A percentile compares a stretch with the other conserved stretches of the same genome.
phyloP scores from a whole-genome alignment of 768 basidiomycete genomes.

The Steccherinum ochraceum region DNA sequence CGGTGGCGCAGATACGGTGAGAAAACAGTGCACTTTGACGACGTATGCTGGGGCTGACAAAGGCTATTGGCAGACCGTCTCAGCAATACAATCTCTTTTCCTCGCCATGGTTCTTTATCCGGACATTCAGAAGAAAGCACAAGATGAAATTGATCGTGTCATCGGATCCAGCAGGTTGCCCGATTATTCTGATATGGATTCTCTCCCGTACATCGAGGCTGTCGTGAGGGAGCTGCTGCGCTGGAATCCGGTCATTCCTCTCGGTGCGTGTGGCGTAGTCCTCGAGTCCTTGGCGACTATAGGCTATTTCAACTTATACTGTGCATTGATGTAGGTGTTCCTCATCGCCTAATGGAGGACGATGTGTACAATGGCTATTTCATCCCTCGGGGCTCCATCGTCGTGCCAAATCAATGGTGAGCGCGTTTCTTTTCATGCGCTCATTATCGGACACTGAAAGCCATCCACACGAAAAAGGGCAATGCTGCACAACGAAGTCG shows the following conservation, averaged over 20 bases:
- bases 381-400: constrained; percentile 14
- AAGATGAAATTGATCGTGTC: background rate
- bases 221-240: constrained; percentile 6
- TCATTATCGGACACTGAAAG: background rate
- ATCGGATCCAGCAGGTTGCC: background rate
- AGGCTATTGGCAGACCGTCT: background rate
- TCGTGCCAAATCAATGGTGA: constrained; percentile 14
- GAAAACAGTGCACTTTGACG: background rate
- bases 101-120: background rate
- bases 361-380: constrained; percentile 15
- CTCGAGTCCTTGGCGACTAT: background rate
- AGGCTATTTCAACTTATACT: background rate
- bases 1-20: constrained; percentile 11
- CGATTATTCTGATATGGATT: background rate
- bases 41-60: background rate
- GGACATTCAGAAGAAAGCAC: background rate
- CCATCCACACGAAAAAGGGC: constrained; percentile 16
- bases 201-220: constrained; percentile 7
- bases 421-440: background rate
- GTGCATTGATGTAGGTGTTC: constrained; percentile 7
- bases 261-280: constrained; percentile 6
- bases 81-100: background rate
- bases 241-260: constrained; percentile 5
- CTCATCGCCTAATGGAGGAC: constrained; percentile 14
- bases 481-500: constrained; percentile 17